Conservation (phyloP, 2,329 filamentous ascomycete species). For the Pseudopyricularia cyperi region DNA sequence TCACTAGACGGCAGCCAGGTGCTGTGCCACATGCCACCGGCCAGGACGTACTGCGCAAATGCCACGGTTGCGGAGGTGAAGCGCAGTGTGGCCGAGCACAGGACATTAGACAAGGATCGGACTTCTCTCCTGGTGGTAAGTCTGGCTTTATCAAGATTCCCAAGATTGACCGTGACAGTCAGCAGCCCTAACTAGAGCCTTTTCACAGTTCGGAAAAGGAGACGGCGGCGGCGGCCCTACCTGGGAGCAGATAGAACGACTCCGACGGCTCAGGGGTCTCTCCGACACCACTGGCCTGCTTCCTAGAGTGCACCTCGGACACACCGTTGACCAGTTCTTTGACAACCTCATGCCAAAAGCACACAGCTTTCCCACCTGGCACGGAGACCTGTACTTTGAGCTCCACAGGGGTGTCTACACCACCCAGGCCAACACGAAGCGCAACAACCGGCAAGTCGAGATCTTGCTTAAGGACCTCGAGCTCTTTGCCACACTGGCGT, state of each 20-base stretch:
- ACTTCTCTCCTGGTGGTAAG: slow-evolving; percentile 36
- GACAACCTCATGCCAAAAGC: slow-evolving; percentile 45
- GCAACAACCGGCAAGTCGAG: slow-evolving; percentile 50
- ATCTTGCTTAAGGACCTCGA: slow-evolving; percentile 54
- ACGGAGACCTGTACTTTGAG: slow-evolving; percentile 58
- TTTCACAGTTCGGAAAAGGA: slow-evolving; percentile 44
- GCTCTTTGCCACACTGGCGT: slow-evolving; percentile 49
- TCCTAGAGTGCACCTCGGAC: slow-evolving; percentile 49
- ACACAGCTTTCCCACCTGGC: slow-evolving; percentile 52
- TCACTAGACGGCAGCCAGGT: slow-evolving; percentile 56
- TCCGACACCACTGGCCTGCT: slow-evolving; percentile 44
- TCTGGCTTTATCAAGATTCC: slow-evolving; percentile 21
- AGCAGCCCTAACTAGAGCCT: slow-evolving; percentile 12
- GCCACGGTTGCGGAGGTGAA: slow-evolving; percentile 54
- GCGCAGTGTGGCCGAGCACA: slow-evolving; percentile 51
- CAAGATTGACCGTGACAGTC: background rate
- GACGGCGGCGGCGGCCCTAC: slow-evolving; percentile 57
- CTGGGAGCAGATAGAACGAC: slow-evolving; percentile 51
- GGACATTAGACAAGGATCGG: slow-evolving; percentile 52
- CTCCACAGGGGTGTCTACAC: slow-evolving; percentile 57
- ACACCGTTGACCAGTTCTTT: slow-evolving; percentile 56
- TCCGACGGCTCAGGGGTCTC: slow-evolving; percentile 51
- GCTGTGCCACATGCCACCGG: slow-evolving; percentile 55
- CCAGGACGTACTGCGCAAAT: slow-evolving; percentile 49
- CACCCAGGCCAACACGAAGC: slow-evolving; percentile 56